Conservation (phyloP, 2,329 filamentous ascomycete genomes). For the Seiridium unicorne region DNA sequence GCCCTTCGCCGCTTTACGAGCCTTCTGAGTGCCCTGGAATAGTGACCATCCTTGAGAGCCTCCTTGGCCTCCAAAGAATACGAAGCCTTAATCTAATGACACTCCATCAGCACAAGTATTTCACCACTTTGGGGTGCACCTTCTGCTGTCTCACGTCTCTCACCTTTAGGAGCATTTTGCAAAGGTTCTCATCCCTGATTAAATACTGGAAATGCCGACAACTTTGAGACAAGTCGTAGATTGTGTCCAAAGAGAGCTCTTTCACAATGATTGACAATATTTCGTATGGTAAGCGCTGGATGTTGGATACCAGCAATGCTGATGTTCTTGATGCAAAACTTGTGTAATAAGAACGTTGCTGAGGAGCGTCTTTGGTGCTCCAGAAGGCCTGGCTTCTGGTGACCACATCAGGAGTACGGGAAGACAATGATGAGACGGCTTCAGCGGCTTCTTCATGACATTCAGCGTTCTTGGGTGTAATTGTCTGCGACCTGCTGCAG, state of each 20-base stretch:
- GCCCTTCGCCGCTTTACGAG: conserved; percentile 61
- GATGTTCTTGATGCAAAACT: background rate
- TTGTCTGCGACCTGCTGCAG: too few species aligned
- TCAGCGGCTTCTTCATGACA: too few species aligned
- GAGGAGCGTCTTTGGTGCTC: too few species aligned
- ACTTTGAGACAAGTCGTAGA: conserved; percentile 53
- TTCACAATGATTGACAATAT: conserved; percentile 58
- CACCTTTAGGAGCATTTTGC: conserved; percentile 59
- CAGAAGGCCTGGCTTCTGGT: too few species aligned
- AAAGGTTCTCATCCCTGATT: conserved; percentile 53
- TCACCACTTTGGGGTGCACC: background rate
- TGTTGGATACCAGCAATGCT: background rate
- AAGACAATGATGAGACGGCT: too few species aligned
- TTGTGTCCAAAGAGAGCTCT: conserved; percentile 55
- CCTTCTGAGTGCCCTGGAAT: conserved; percentile 54
- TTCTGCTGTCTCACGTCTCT: conserved; percentile 14
- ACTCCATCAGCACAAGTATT: conserved; percentile 20
- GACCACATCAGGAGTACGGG: too few species aligned
- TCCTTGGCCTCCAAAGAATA: conserved; percentile 29
- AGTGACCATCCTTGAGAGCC: conserved; percentile 30
- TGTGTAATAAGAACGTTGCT: background rate
- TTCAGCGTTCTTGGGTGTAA: too few species aligned
- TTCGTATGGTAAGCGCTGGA: conserved; percentile 56
- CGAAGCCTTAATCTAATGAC: conserved; percentile 29
- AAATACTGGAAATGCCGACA: conserved; percentile 50